These are phyloP conservation scores for Trichoderma aggressivum DNA, from an alignment of 2,329 filamentous ascomycete species.

Conservation along the genomic window DNA sequence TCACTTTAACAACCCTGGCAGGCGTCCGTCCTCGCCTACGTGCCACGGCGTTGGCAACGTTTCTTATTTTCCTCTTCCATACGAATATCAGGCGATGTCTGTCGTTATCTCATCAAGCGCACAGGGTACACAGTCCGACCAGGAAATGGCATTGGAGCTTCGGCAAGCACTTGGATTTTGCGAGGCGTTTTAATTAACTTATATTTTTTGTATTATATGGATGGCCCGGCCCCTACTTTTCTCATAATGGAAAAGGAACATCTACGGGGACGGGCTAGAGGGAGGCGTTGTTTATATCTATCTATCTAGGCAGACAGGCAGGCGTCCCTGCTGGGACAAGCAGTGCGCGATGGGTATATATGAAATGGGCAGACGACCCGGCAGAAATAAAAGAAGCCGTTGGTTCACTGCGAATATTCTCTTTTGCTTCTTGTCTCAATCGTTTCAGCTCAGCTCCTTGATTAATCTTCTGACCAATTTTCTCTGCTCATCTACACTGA, in stretches of 20 bases:
- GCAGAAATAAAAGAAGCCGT: neutral
- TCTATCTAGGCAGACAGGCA: neutral
- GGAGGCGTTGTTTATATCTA: neutral
- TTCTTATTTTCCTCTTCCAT: neutral
- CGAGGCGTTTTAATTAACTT: constrained; percentile 1
- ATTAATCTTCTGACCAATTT: constrained; percentile 65
- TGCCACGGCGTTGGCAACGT: neutral
- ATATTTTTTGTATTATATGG: neutral
- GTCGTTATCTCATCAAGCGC: neutral
- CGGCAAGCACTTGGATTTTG: constrained; percentile 7
- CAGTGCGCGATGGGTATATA: constrained; percentile 14
- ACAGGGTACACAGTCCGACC: neutral
- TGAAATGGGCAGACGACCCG: neutral
- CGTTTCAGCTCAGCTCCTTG: constrained; percentile 41
- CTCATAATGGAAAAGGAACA: neutral
- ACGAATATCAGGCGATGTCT: neutral
- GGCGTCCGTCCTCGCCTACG: neutral
- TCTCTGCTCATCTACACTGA: constrained; percentile 65
- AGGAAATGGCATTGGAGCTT: constrained; percentile 7
- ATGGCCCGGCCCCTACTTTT: neutral
- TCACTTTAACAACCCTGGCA: neutral
- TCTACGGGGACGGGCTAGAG: neutral
- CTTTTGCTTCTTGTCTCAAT: neutral
- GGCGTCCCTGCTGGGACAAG: neutral
- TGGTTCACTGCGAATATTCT: neutral